Percentiles rank a stretch among this genome's conserved stretches.
Conservation (phyloP, 1,284 basidiomycete genomes). For the Acaromyces ingoldii region DNA sequence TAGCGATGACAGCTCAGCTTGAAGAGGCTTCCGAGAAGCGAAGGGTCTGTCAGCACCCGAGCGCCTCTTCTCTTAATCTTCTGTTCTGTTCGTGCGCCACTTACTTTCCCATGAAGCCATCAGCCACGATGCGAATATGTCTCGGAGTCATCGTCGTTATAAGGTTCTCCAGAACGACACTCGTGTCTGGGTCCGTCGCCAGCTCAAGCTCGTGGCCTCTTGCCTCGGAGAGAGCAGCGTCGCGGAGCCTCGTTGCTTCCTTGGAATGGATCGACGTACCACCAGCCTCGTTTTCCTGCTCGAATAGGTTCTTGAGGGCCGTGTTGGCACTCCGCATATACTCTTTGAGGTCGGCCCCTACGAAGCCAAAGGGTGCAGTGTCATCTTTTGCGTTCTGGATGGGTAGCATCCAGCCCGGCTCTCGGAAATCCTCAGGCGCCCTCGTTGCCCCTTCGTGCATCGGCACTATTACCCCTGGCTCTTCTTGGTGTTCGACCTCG, state of each 20-base stretch:
- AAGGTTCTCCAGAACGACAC: conserved; percentile 42
- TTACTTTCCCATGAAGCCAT: conserved; percentile 38
- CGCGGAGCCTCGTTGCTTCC: conserved; percentile 35
- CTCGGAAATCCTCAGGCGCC: too few relatives aligned
- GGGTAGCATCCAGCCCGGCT: too few relatives aligned
- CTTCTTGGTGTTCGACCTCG: too few relatives aligned
- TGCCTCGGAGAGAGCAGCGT: conserved; percentile 43
- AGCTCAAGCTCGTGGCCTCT: conserved; percentile 42
- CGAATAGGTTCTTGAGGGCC: conserved; percentile 22
- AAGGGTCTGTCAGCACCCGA: not conserved
- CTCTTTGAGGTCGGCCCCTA: conserved; percentile 40
- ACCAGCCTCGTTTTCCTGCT: conserved; percentile 6
- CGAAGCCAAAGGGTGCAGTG: conserved; percentile 42
- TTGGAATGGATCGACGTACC: conserved; percentile 17
- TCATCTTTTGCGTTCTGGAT: too few relatives aligned
- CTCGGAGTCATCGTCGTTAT: conserved; percentile 25
- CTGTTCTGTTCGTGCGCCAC: not conserved
- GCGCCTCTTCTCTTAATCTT: not conserved
- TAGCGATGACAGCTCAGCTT: conserved; percentile 41
- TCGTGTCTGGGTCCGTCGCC: conserved; percentile 45
- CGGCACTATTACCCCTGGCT: too few relatives aligned
- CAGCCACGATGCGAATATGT: conserved; percentile 42
- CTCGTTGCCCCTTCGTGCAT: too few relatives aligned
- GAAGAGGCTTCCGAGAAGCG: conserved; percentile 10
- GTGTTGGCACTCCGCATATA: conserved; percentile 31